Evolutionary conservation across 148 eudicot species (phyloP).

Genomic region (Amaranthus cruentus): DNA sequence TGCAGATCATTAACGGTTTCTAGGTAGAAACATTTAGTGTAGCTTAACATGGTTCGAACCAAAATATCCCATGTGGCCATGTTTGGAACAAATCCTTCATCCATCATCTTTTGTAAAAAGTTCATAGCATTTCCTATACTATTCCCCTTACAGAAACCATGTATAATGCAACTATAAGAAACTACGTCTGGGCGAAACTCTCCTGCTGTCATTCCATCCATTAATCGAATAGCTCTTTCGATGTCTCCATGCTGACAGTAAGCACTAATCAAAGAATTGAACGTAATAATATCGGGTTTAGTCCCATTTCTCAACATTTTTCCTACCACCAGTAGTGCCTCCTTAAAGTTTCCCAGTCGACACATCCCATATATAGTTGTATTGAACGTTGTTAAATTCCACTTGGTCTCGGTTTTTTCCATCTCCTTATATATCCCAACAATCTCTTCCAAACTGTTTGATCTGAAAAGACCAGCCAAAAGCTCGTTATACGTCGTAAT

Average conservation of each 20-base stretch:
- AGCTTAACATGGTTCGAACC: conserved; percentile 44
- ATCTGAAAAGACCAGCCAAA: conserved; percentile 52
- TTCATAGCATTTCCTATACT: conserved; percentile 37
- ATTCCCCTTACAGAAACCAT: conserved; percentile 41
- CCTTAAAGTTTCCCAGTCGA: conserved; percentile 36
- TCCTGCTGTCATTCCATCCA: conserved; percentile 37
- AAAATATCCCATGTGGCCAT: conserved; percentile 49
- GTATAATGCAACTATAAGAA: conserved; percentile 57
- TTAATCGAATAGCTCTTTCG: conserved; percentile 40
- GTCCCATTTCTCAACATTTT: conserved; percentile 55
- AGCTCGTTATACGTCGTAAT: conserved; percentile 58
- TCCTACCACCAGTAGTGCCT: conserved; percentile 44
- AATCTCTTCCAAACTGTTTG: conserved; percentile 33
- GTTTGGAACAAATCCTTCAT: conserved; percentile 51
- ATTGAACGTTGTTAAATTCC: conserved; percentile 59
- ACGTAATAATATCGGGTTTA: conserved; percentile 56
- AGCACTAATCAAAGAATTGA: conserved; percentile 50
- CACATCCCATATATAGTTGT: conserved; percentile 56
- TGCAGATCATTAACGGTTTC: background rate
- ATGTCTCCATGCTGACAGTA: conserved; percentile 46
- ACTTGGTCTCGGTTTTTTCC: conserved; percentile 44
- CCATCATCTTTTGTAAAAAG: conserved; percentile 51
- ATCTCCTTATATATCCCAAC: conserved; percentile 44
- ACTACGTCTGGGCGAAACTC: conserved; percentile 38
- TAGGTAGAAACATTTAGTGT: conserved; percentile 21